These are phyloP conservation scores for Mucor plumbeus DNA, from an alignment of 371 early-diverging fungal species.

Conservation along the genomic window DNA sequence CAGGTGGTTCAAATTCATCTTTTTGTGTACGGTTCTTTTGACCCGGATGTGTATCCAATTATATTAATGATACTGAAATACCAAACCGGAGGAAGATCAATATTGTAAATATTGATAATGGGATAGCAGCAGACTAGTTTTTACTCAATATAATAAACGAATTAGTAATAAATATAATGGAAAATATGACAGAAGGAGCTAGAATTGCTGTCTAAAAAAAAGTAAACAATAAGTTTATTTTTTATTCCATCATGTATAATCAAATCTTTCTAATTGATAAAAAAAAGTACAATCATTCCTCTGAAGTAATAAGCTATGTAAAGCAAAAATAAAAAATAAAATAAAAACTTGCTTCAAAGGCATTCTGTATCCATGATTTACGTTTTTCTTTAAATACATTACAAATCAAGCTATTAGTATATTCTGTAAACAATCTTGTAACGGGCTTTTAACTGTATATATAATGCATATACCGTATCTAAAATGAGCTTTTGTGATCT, in stretches of 20 bases:
- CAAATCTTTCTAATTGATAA: no score
- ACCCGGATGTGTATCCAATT: background rate
- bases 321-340: no score
- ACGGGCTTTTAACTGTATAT: no score
- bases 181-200: background rate
- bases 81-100: background rate
- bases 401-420: background rate
- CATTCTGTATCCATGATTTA: background rate
- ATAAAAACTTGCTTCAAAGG: background rate
- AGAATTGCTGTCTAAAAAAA: background rate
- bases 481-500: no score
- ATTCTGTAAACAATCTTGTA: background rate
- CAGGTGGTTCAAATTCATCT: background rate
- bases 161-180: background rate
- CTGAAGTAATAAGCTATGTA: no score
- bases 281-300: no score
- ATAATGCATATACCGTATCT: no score
- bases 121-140: background rate
- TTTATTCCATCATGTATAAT: no score
- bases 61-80: background rate
- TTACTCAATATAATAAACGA: background rate
- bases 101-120: background rate
- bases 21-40: background rate
- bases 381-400: background rate
- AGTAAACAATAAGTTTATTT: background rate